Base-by-base conservation (phyloP, 2,329 filamentous ascomycete genomes). In the Gremmenia infestans region DNA sequence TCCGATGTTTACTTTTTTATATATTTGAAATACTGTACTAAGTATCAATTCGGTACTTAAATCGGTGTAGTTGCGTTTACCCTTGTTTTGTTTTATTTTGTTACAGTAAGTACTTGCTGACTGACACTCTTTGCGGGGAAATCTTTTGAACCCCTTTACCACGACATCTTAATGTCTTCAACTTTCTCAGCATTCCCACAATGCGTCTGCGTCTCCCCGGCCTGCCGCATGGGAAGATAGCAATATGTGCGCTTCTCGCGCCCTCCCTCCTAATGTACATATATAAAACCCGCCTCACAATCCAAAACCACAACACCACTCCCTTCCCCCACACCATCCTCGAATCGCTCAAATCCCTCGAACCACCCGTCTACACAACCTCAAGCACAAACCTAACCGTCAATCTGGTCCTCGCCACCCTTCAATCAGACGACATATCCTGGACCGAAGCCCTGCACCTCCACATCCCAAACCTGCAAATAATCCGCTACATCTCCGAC, bases 401-500 rank as follows among this genome's bases (percentile, higher is more conserved):
- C 14, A 49, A 62, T 12, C 47, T 62, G 7, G 52, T 62, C 28
- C 48, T 62, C 17, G 57, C 60, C 12, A 46, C 56, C 4, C 35
- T 40, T 14, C 19, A 9, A 9, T 25, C 17, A 4, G n/a, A 49
- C 7, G 54, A 54, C 32, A 52, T 49, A 12, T 49, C 37, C 6
- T 62, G 60, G 60, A 56, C 50, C 2, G 15, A 37, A 39, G 25
- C 25, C 25, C 25, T 28, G 25, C n/a, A 11, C 5, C 22, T 60
- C 15, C 23, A 35, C 7, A 49, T 58, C 12, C 39, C 55, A 1
- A 58, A 58, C 23, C n/a, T 58, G 17, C 43, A 45, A n/a, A 59
- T 74, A 57, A 67, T 72, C 49, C 68, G 66, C 42, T 83, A 83
- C 63, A 72, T 78, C n/a, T 78, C 76, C 25, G 76, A 83, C 60